Conservation (phyloP, 1,284 basidiomycete genomes). For the Apiotrichum domesticum region DNA sequence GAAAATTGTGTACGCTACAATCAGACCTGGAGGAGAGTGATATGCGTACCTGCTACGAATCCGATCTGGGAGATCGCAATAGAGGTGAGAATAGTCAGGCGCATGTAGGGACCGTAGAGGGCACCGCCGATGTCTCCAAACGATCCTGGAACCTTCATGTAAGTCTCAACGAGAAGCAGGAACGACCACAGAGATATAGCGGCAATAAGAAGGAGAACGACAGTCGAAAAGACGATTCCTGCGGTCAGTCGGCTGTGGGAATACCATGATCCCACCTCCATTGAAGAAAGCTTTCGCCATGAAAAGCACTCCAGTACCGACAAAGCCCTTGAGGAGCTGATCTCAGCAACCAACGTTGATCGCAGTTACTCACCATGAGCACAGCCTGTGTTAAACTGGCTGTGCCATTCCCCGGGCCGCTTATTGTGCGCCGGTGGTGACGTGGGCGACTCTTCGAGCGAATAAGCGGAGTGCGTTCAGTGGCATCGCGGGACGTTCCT, state of each 20-base stretch:
- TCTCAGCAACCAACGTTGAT: neutral
- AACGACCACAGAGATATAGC: slow-evolving; percentile 89
- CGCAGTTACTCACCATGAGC: slow-evolving; percentile 62
- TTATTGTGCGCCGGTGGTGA: slow-evolving; percentile 50
- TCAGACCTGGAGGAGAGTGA: neutral
- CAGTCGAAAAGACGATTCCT: slow-evolving; percentile 76
- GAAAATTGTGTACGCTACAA: slow-evolving; percentile 86
- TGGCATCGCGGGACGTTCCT: slow-evolving; percentile 3
- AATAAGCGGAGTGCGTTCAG: slow-evolving; percentile 13
- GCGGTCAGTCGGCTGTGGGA: neutral
- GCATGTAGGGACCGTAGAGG: slow-evolving; percentile 89
- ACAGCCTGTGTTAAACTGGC: slow-evolving; percentile 83
- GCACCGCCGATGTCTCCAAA: slow-evolving; percentile 96
- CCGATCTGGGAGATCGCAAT: slow-evolving; percentile 85
- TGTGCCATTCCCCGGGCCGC: slow-evolving; percentile 60
- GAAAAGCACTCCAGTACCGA: slow-evolving; percentile 94
- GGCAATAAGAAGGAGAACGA: slow-evolving; percentile 76
- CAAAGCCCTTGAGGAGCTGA: slow-evolving; percentile 86
- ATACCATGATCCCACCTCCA: slow-evolving; percentile 52
- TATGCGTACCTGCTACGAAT: slow-evolving; percentile 39
- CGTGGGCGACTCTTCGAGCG: slow-evolving; percentile 50
- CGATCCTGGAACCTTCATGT: slow-evolving; percentile 81
- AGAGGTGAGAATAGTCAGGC: slow-evolving; percentile 77
- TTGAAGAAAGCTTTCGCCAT: slow-evolving; percentile 97
- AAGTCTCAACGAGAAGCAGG: slow-evolving; percentile 81